Conservation (phyloP, 176 grass and related monocot species). For the Musa troglodytarum region DNA sequence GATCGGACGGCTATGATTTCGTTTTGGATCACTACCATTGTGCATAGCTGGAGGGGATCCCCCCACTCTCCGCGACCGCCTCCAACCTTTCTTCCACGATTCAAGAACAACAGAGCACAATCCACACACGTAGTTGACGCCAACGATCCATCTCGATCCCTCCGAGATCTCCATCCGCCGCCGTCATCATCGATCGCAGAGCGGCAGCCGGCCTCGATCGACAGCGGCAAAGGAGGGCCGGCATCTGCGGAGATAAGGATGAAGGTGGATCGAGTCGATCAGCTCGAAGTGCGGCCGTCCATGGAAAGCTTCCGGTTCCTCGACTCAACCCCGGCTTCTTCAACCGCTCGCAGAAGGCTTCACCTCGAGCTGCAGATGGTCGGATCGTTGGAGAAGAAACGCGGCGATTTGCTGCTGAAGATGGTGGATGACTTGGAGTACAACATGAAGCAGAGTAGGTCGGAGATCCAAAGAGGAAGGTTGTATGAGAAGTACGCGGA, state of each 20-base stretch:
- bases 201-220: background rate
- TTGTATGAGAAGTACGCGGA: slow-evolving; percentile 52
- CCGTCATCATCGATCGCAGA: no score
- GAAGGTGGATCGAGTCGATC: background rate
- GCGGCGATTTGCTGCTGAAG: slow-evolving; percentile 26
- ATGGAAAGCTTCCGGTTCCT: slow-evolving; percentile 4
- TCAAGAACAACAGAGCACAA: background rate
- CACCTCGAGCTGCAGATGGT: slow-evolving; percentile 34
- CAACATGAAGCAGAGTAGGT: background rate
- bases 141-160: background rate
- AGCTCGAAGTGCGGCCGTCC: background rate
- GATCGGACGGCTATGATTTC: background rate
- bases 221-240: background rate
- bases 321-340: background rate
- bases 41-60: background rate
- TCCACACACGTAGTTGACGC: background rate
- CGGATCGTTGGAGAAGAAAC: slow-evolving; percentile 40
- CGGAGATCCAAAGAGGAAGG: slow-evolving; percentile 24
- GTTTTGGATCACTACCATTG: no score
- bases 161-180: background rate
- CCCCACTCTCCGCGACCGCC: background rate
- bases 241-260: background rate
- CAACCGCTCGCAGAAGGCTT: no score
- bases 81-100: background rate
- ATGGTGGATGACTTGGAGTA: slow-evolving; percentile 5